A percentile compares a stretch with the other conserved stretches of the same genome.
phyloP scores from a whole-genome alignment of 2,329 filamentous ascomycete genomes.

The Fusarium succisae region DNA sequence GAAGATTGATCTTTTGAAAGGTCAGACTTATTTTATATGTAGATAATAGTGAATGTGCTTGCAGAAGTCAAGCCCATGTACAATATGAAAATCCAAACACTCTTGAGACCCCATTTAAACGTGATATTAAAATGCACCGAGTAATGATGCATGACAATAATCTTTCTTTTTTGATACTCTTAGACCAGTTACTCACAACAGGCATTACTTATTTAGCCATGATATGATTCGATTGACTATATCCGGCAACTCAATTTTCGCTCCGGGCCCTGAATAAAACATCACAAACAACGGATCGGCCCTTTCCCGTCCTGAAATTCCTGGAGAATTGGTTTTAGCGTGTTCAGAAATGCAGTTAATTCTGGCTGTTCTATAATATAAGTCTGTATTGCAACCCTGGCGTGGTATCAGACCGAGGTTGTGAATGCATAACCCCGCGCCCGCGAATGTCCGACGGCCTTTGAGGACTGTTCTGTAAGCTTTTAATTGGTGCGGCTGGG shows the following conservation, averaged over 20 bases:
- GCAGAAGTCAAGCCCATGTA: background rate
- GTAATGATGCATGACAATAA: background rate
- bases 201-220: background rate
- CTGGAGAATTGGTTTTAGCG: background rate
- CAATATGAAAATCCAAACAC: background rate
- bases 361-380: background rate
- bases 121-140: background rate
- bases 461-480: background rate
- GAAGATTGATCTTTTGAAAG: background rate
- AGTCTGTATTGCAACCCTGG: background rate
- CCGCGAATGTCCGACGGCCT: background rate
- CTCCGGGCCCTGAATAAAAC: background rate
- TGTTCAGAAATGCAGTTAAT: background rate
- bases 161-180: background rate
- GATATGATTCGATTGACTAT: fast-evolving
- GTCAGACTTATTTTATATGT: background rate
- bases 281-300: background rate
- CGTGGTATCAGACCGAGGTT: background rate
- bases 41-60: conserved; percentile 8
- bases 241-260: background rate
- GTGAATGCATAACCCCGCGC: background rate
- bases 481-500: background rate
- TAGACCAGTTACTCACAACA: background rate
- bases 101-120: fast-evolving
- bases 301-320: background rate